phyloP scores from a whole-genome alignment of 805 yeast genomes.

The Debaryomyces castellii region DNA sequence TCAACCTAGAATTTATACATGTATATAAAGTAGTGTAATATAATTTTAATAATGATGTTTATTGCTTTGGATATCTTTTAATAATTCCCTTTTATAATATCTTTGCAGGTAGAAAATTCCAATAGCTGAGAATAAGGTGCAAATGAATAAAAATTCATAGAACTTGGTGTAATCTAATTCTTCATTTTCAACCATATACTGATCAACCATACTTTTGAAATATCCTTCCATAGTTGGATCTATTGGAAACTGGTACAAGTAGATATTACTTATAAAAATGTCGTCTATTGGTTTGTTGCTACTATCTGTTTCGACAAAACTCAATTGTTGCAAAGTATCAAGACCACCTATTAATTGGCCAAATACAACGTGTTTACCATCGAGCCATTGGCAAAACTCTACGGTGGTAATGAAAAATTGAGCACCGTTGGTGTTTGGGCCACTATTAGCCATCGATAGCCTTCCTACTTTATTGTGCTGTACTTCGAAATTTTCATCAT shows the following conservation, averaged over 20 bases:
- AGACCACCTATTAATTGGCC: slow-evolving; percentile 23
- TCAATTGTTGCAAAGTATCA: slow-evolving; percentile 18
- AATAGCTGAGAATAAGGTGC: slow-evolving; percentile 5
- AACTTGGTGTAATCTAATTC: neutral
- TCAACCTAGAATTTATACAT: neutral
- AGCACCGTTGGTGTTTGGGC: slow-evolving; percentile 25
- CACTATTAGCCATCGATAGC: slow-evolving; percentile 49
- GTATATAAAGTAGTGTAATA: neutral
- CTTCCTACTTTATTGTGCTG: slow-evolving; percentile 75
- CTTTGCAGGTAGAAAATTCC: slow-evolving; percentile 12
- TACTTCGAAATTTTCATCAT: slow-evolving; percentile 57
- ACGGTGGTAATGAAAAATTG: slow-evolving; percentile 27
- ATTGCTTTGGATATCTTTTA: slow-evolving; percentile 23
- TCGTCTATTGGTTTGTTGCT: slow-evolving; percentile 17
- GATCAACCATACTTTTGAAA: neutral
- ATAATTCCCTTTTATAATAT: slow-evolving; percentile 20
- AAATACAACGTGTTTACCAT: slow-evolving; percentile 25
- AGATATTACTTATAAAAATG: neutral
- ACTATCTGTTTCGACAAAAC: slow-evolving; percentile 14
- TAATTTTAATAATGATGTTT: neutral
- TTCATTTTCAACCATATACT: neutral
- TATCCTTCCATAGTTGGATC: neutral
- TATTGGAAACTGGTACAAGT: neutral
- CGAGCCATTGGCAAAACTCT: slow-evolving; percentile 15
- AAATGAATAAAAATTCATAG: slow-evolving; percentile 12